Percentiles rank a stretch among this genome's conserved stretches.
phyloP scores from a whole-genome alignment of 768 basidiomycete genomes.

The Mycena alexandri region DNA sequence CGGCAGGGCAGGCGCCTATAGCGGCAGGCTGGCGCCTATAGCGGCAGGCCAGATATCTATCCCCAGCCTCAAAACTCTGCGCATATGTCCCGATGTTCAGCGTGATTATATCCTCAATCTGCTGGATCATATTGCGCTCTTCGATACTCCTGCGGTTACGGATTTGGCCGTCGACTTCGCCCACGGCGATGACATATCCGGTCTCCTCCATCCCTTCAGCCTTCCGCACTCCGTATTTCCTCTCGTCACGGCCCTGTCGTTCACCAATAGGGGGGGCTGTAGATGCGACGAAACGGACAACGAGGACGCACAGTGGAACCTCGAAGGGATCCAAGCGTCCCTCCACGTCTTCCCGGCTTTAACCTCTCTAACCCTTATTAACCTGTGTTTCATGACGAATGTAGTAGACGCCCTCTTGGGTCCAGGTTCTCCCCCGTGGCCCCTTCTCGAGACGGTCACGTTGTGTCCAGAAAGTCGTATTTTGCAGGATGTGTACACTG shows the following conservation, averaged over 20 bases:
- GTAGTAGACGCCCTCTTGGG: neutral
- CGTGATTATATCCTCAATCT: neutral
- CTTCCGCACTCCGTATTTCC: slow-evolving; percentile 1
- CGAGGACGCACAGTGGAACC: too few species aligned
- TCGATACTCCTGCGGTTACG: neutral
- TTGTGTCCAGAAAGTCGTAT: neutral
- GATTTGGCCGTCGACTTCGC: neutral
- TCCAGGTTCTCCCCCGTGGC: slow-evolving; percentile 1
- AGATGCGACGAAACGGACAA: neutral
- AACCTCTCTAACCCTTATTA: neutral
- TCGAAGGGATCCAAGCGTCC: neutral
- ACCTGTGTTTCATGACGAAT: neutral
- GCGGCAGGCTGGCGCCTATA: neutral
- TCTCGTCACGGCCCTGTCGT: neutral
- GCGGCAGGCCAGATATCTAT: neutral
- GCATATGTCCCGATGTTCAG: neutral
- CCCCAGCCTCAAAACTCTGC: slow-evolving; percentile 3
- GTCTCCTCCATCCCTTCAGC: neutral
- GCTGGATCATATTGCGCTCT: neutral
- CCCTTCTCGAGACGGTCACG: neutral
- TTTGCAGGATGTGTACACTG: neutral
- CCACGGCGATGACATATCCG: slow-evolving; percentile 11
- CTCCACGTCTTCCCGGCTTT: neutral
- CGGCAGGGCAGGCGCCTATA: too few species aligned
- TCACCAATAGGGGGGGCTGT: neutral